Evolutionary conservation across 495 filamentous ascomycete genomes (phyloP), one percentile per base, ranked within the genome.

Genomic region (Saxophila tyrrhenica): DNA sequence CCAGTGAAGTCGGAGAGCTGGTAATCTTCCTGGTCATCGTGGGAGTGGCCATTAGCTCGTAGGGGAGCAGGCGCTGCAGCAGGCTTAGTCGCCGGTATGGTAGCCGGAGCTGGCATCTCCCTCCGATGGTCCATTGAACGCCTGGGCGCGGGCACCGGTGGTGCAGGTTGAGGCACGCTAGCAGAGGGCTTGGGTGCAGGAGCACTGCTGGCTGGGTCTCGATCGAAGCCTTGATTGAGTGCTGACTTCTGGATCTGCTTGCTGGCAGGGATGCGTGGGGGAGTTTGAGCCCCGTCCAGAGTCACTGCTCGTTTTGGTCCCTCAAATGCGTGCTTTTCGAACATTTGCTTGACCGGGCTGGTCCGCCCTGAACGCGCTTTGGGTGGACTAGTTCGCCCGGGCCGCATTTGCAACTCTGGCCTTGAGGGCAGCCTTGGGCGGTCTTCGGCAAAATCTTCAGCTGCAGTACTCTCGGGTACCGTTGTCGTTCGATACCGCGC

Each of bases 361-460:
- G 59, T 58, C n/a, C 54, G 35, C 7, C 59, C 59, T 25, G 59
- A 62, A 9, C 51, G 21, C 21, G 55, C 29, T 39, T 58, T 62
- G 1, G 23, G 25, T 2, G 59, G 59, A 52, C 59, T 58, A 7
- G 48, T 51, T 3, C 55, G 43, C 1, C 59, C 59, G 0, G 55
- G 25, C 0, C 59, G 46, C 13, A 48, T 58, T 38, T 58, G 59
- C 17, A 62, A 35, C 20, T 62, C 59, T 1, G 59, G 59, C 42
- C 59, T 38, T 3, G 47, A 38, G 19, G 62, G 62, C 32, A 64
- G 52, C 50, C 58, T 41, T 35, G 62, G 62, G 21, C 58, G 58
- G 20, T 60, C 51, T 16, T 58, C 58, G 19, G 46, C n/a, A 5
- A 61, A 2, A 47, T 62, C 60, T 23, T 52, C 54, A 19, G 25